Evolutionary conservation across 2,329 filamentous ascomycete genomes (phyloP), one percentile per base, ranked within the genome.

Genomic region (Phaeosphaeriaceae sp.): DNA sequence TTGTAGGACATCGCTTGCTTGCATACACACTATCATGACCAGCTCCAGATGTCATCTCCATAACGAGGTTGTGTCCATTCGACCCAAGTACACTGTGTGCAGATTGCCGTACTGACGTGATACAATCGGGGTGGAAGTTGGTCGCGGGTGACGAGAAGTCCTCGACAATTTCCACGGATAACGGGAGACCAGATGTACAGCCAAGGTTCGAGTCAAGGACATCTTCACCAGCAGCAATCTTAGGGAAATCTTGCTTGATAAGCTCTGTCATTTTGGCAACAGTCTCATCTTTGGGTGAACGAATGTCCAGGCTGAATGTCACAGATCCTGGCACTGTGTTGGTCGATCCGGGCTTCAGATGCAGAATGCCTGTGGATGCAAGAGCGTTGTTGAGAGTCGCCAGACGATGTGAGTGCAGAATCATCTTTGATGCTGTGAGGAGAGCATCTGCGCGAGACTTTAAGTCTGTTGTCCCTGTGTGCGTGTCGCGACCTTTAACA

Each of bases 401-500:
- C 1, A 89, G 81, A 49, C 84, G 83, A 70, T 91, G 86, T 1
- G 86, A 86, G 54, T 87, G 84, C 0, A 89, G 75, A 59, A 93
- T 91, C 80, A 92, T 84, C 54, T 86, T 86, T 0, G 85, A 84
- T 7, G 89, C 88, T 7, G 87, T 85, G 31, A 91, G 85, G 48
- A 92, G 79, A 1, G 90, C 87, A 72, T 93, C 90, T 5, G 86
- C 85, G 19, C 90, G 85, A 56, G 86, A 84, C 33, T 81, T 78
- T 48, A 91, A 86, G 27, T 88, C 87, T 0, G 91, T 93, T 0
- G 91, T 92, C 1, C 91, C 91, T 0, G 91, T 92, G 70, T 93
- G 91, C 5, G 86, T 86, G 65, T 92, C 90, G 64, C 86, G 80
- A 1, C 91, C 90, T 10, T 80, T 80, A 2, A 93, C 83, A 6